Base-by-base conservation (phyloP, 2,329 filamentous ascomycete species). In the Setomelanomma holmii region DNA sequence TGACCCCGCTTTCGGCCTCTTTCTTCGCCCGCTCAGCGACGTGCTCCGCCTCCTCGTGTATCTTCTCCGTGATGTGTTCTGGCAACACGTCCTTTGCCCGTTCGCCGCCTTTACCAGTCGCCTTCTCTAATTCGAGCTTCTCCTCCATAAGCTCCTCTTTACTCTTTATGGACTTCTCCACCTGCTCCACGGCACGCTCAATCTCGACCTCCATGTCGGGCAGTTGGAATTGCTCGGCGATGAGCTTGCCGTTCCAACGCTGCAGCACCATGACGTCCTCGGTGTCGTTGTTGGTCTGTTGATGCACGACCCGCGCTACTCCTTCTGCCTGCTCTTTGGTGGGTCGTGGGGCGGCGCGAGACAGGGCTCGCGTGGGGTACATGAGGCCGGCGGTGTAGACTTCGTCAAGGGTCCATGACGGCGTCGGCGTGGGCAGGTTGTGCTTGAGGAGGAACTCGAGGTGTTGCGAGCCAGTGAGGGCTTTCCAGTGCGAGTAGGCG, bases 391-490 rank as follows among this genome's bases (percentile, higher is more conserved):
- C 75, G 1, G 82, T 77, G 72, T 98, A 99, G 44, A 96, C 80
- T 44, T 86, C 78, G 71, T 96, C 89, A 40, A 99, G 82, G 5
- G 84, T 79, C 12, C 83, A 77, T 0, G 89, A 91, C 0, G 91
- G 87, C 12, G 81, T 80, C 0, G 86, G 79, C 2, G 80, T 81
- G 34, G 96, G 79, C 22, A 95, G 83, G 41, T 88, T 85, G 60
- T 93, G 87, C 51, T 89, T 78, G 35, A 93, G 75, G 11, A 99
- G 83, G 74, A 91, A 95, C 61, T 93, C 85, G 27, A 98, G 79
- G 72, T 98, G 90, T 66, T 86, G 89, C 17, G 91, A 93, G 48
- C 95, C 95, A 33, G 86, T 85, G 47, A 96, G 79, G 46, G 95
- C 95, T 60, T 71, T 68, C 71, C 60, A 69, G 53, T 76, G 73